Percentiles rank a stretch among this genome's conserved stretches.
These are phyloP conservation scores for Fusarium penzigii DNA, from an alignment of 2,329 filamentous ascomycete genomes.

Conservation along the genomic window DNA sequence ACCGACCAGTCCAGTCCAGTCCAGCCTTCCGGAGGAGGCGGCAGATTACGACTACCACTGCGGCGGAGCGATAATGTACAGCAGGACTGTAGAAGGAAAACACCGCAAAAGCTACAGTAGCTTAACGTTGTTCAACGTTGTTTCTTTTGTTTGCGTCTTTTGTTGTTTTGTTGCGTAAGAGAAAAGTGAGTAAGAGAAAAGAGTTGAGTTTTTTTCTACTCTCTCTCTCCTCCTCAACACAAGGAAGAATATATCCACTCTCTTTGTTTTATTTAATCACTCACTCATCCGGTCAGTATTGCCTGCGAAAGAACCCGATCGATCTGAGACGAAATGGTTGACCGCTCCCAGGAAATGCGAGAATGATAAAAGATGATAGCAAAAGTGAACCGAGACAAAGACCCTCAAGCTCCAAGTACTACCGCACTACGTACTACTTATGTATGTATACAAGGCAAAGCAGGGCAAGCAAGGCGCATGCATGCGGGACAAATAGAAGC, in stretches of 20 bases:
- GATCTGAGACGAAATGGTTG: neutral
- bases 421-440: no score
- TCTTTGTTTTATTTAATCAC: neutral
- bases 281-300: neutral
- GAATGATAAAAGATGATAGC: neutral
- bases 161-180: neutral
- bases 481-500: neutral
- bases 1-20: neutral
- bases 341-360: neutral
- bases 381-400: neutral
- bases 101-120: no score
- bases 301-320: neutral
- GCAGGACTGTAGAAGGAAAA: neutral
- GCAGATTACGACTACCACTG: constrained; percentile 32
- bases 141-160: neutral
- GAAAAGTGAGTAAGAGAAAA: neutral
- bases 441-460: neutral
- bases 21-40: constrained; percentile 22
- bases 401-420: no score
- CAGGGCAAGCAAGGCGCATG: neutral
- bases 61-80: constrained; percentile 28
- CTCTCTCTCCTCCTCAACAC: no score
- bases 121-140: neutral
- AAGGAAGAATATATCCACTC: no score
- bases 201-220: no score